A percentile compares a stretch with the other conserved stretches of the same genome.
Evolutionary conservation across 805 yeast species (phyloP).

Genomic region (Ogataea pilisensis): DNA sequence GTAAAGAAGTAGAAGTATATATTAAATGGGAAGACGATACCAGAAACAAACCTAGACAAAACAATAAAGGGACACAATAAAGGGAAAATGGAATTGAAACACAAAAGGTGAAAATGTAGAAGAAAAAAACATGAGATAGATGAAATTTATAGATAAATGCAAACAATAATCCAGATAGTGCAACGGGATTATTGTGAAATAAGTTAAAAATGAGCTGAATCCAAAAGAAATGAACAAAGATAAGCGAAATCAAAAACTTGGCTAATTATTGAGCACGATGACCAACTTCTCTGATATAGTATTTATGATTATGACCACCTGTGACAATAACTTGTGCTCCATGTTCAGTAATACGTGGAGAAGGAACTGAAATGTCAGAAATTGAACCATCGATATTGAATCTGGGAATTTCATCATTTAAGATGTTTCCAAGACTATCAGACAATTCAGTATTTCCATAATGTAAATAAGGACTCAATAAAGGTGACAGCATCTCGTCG

Average conservation of each 20-base stretch:
- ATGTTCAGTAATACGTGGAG: neutral
- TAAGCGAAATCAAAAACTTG: too few relatives aligned
- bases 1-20: too few relatives aligned
- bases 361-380: neutral
- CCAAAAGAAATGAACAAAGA: too few relatives aligned
- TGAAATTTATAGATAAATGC: too few relatives aligned
- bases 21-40: too few relatives aligned
- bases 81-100: neutral
- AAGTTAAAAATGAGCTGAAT: too few relatives aligned
- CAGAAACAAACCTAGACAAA: too few relatives aligned
- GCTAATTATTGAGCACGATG: neutral
- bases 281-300: conserved; percentile 29
- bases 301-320: conserved; percentile 33
- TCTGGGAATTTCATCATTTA: conserved; percentile 23
- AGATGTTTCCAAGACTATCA: neutral
- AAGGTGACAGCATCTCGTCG: conserved; percentile 44
- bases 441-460: neutral
- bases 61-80: too few relatives aligned
- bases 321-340: conserved; percentile 29
- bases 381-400: conserved; percentile 18
- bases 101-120: too few relatives aligned
- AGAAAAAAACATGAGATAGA: too few relatives aligned
- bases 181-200: too few relatives aligned
- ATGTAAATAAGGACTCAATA: conserved; percentile 40
- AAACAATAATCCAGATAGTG: too few relatives aligned